A percentile compares a stretch with the other conserved stretches of the same genome.
Conservation (phyloP, 23 red algal species). For the Pyropia haitanensis region DNA sequence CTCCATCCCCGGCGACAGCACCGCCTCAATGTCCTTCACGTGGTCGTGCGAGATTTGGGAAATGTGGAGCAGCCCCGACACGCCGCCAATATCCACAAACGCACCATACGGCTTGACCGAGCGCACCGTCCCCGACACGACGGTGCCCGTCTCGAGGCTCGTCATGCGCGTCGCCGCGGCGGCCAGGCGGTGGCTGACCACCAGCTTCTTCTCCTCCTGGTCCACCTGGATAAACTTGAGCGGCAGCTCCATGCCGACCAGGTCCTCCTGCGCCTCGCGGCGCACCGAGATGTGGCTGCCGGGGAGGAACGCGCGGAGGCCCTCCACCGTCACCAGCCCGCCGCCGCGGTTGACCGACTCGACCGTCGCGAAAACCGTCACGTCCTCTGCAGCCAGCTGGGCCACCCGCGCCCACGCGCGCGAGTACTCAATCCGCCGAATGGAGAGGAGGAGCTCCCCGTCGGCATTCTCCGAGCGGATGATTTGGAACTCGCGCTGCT, state of each 20-base stretch:
- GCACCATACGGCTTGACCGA: slow-evolving; percentile 95
- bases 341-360: slow-evolving; percentile 83
- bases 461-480: slow-evolving; percentile 69
- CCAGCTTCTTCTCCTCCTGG: slow-evolving; percentile 65
- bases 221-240: slow-evolving; percentile 91
- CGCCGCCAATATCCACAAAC: slow-evolving; percentile 88
- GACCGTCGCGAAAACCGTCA: slow-evolving; percentile 53
- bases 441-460: slow-evolving; percentile 87
- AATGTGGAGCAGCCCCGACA: slow-evolving; percentile 90
- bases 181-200: slow-evolving; percentile 86
- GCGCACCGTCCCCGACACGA: slow-evolving; percentile 77
- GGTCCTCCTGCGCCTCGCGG: slow-evolving; percentile 44
- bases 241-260: slow-evolving; percentile 68
- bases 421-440: slow-evolving; percentile 74
- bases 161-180: slow-evolving; percentile 77
- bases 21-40: slow-evolving; percentile 61
- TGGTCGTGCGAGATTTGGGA: slow-evolving; percentile 96
- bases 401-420: slow-evolving; percentile 73
- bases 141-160: slow-evolving; percentile 49
- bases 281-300: slow-evolving; percentile 58
- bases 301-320: slow-evolving; percentile 88
- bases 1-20: slow-evolving; percentile 41
- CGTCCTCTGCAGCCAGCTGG: slow-evolving; percentile 76
- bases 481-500: slow-evolving; percentile 88
- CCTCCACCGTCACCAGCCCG: slow-evolving; percentile 60